These are phyloP conservation scores for Solanum lignicaule DNA, from an alignment of 257 asterid species.

Conservation along the genomic window DNA sequence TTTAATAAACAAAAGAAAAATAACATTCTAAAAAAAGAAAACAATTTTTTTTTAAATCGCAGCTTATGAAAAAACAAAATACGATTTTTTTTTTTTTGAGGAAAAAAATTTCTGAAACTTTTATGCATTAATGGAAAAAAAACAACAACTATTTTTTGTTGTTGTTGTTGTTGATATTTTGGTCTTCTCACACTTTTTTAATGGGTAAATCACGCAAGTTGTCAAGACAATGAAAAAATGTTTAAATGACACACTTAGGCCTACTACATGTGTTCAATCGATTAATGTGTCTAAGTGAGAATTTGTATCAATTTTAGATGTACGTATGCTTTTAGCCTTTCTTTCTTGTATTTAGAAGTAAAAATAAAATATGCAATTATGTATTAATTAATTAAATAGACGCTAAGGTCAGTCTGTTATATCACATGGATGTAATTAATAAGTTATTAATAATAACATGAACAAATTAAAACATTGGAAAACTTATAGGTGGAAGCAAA, in stretches of 20 bases:
- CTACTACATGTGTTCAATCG: neutral
- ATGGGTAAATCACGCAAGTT: neutral
- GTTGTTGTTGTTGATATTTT: neutral
- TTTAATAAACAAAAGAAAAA: too few relatives aligned
- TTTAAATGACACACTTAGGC: neutral
- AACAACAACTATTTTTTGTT: too few relatives aligned
- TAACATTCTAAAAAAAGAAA: neutral
- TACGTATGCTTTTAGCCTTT: rapidly evolving
- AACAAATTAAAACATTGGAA: neutral
- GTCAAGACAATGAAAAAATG: neutral
- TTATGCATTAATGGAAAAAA: neutral
- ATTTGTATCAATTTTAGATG: neutral
- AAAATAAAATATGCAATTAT: neutral
- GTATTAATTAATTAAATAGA: neutral
- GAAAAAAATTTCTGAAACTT: neutral
- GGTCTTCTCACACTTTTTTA: neutral
- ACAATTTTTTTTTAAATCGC: too few relatives aligned
- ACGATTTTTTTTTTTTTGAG: too few relatives aligned
- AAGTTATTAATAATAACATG: neutral
- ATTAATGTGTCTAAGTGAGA: neutral
- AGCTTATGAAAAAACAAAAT: neutral
- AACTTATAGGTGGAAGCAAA: neutral
- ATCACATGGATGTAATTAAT: neutral
- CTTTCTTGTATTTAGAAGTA: neutral
- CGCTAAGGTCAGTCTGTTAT: neutral